Evolutionary conservation across 2,329 filamentous ascomycete genomes (phyloP), one percentile per base, ranked within the genome.

Genomic region (Diaporthe caulivora): DNA sequence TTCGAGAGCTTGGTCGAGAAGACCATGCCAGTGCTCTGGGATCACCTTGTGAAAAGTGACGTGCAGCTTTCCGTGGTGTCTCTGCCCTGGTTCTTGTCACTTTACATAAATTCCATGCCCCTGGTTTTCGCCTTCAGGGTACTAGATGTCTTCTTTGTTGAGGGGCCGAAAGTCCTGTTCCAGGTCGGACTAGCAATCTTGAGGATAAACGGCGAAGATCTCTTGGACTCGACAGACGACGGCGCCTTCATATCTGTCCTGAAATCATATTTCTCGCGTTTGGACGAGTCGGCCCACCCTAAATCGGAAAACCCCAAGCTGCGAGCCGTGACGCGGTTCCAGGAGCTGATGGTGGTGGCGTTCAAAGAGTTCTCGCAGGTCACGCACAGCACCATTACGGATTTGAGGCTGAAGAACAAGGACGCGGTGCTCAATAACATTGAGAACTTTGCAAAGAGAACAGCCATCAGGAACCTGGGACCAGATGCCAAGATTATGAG

Each of bases 21-120:
- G 85, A 99, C 97, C 1, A 98, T 99, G 95, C 97, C 97, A 1
- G 93, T 99, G 73, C 89, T 99, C 21, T 99, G 97, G 95, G 96
- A 98, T 29, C 97, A 99, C 80, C 90, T 99, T n/a, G 93, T 95
- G 77, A 97, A 97, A 84, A 97, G 94, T 74, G 97, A 99, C 80
- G 95, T 99, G 29, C 97, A 99, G 82, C 90, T 99, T 26, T 98
- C 97, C 0, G 97, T 99, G 44, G 97, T 98, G 21, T 98, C 96
- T 13, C 88, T 99, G 55, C 97, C 97, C 3, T 99, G 97, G 97
- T 99, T 99, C 81, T 88, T 99, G 72, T 98, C 96, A 7, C 88
- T 99, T 24, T 99, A 98, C 84, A 97, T 99, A 87, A 99, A 99
- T 88, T 98, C 96, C 1, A 99, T 99, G 97, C 97, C 97, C 6